These are phyloP conservation scores for Colletotrichum sp. DNA, from an alignment of 2,329 filamentous ascomycete species.

Conservation along the genomic window DNA sequence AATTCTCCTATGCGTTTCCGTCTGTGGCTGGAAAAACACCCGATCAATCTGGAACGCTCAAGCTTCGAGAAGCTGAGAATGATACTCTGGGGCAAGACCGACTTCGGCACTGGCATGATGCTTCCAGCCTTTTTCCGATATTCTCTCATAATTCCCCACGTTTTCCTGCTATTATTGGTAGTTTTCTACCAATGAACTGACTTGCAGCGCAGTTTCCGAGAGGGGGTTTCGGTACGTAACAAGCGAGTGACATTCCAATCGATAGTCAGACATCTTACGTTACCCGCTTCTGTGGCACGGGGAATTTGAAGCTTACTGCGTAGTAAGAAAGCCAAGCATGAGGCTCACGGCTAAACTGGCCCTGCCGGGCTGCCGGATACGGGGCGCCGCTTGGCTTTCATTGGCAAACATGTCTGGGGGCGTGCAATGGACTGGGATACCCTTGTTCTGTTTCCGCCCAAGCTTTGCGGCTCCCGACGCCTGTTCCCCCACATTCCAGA, in stretches of 20 bases:
- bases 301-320: background rate
- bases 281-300: background rate
- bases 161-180: background rate
- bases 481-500: constrained; percentile 9
- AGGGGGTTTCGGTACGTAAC: background rate
- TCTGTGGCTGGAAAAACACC: background rate
- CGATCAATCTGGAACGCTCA: background rate
- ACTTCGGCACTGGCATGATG: background rate
- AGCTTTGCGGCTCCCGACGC: constrained; percentile 10
- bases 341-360: background rate
- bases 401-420: background rate
- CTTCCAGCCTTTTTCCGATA: background rate
- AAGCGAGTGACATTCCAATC: background rate
- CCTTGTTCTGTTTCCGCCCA: background rate
- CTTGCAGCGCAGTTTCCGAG: background rate
- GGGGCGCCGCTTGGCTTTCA: background rate
- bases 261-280: background rate
- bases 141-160: background rate
- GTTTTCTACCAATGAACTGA: background rate
- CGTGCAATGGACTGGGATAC: background rate
- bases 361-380: background rate
- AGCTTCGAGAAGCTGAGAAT: background rate
- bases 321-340: background rate
- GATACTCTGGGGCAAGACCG: background rate
- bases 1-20: background rate